Conservation (phyloP, 2,329 filamentous ascomycete genomes). For the Pestalotiopsis fici region DNA sequence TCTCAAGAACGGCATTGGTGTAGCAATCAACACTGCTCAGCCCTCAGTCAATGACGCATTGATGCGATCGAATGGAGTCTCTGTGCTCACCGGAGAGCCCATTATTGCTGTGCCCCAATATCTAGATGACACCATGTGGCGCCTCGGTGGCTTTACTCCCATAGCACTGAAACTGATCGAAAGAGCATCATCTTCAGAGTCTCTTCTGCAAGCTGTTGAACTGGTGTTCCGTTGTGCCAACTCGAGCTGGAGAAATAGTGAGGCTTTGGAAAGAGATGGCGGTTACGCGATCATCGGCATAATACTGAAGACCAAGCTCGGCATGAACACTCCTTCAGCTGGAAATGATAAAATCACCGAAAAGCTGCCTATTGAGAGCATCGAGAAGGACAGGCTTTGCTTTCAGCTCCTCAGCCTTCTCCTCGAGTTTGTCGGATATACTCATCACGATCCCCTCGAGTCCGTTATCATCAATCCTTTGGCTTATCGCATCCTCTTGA, state of each 20-base stretch:
- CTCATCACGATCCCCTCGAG: slow-evolving; percentile 74
- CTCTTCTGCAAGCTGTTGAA: slow-evolving; percentile 75
- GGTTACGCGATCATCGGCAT: slow-evolving; percentile 88
- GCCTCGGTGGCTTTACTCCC: slow-evolving; percentile 86
- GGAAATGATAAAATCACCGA: slow-evolving; percentile 33
- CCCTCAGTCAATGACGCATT: slow-evolving; percentile 88
- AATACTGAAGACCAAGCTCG: slow-evolving; percentile 81
- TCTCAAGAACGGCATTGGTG: slow-evolving; percentile 71
- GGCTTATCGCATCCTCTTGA: slow-evolving; percentile 86
- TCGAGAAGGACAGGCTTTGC: slow-evolving; percentile 56
- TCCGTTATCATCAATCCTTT: slow-evolving; percentile 96
- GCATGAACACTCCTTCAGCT: slow-evolving; percentile 40
- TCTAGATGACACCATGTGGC: slow-evolving; percentile 90
- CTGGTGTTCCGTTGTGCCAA: slow-evolving; percentile 84
- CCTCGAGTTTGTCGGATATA: slow-evolving; percentile 86
- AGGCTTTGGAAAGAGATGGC: slow-evolving; percentile 95
- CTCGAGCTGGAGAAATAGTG: slow-evolving; percentile 95
- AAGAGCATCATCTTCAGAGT: slow-evolving; percentile 68
- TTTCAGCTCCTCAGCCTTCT: slow-evolving; percentile 74
- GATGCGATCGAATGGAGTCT: slow-evolving; percentile 77
- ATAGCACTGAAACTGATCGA: slow-evolving; percentile 85
- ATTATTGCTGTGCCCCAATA: slow-evolving; percentile 80
- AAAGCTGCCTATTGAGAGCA: slow-evolving; percentile 46
- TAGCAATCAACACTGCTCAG: slow-evolving; percentile 86
- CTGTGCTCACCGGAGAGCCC: slow-evolving; percentile 79